These are phyloP conservation scores for Plectranthus barbatus DNA, from an alignment of 257 asterid genomes.

Conservation along the genomic window DNA sequence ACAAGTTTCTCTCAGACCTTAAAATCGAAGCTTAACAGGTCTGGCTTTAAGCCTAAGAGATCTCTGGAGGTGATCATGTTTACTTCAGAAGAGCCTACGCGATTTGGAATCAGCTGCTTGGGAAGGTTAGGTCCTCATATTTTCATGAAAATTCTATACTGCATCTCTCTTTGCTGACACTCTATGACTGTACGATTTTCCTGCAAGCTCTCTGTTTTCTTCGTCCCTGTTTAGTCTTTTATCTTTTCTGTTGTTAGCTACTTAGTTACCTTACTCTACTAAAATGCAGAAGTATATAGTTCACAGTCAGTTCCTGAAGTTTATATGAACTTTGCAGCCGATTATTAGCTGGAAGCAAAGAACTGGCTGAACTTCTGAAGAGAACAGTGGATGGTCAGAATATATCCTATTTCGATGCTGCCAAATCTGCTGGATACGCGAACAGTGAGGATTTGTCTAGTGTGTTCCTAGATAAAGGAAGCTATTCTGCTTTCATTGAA, in stretches of 20 bases:
- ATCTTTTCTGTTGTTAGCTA: too few species aligned
- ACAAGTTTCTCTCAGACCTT: background rate
- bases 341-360: conserved; percentile 69
- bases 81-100: conserved; percentile 98
- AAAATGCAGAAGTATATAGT: background rate
- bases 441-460: conserved; percentile 44
- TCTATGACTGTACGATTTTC: too few species aligned
- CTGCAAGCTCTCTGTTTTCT: too few species aligned
- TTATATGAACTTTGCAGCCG: conserved; percentile 58
- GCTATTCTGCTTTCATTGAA: conserved; percentile 71
- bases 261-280: too few species aligned
- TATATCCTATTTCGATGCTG: conserved; percentile 61
- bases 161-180: too few species aligned
- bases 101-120: conserved; percentile 91
- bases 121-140: conserved; percentile 57
- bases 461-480: conserved; percentile 59
- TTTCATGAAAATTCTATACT: too few species aligned
- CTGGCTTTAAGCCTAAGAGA: conserved; percentile 81
- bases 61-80: conserved; percentile 92
- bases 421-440: conserved; percentile 61
- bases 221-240: too few species aligned
- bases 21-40: conserved; percentile 32
- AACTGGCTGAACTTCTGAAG: conserved; percentile 53
- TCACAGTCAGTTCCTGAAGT: conserved; percentile 14
- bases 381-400: conserved; percentile 58